phyloP scores from a whole-genome alignment of 1,284 basidiomycete species.

The Fereydounia khargensis region DNA sequence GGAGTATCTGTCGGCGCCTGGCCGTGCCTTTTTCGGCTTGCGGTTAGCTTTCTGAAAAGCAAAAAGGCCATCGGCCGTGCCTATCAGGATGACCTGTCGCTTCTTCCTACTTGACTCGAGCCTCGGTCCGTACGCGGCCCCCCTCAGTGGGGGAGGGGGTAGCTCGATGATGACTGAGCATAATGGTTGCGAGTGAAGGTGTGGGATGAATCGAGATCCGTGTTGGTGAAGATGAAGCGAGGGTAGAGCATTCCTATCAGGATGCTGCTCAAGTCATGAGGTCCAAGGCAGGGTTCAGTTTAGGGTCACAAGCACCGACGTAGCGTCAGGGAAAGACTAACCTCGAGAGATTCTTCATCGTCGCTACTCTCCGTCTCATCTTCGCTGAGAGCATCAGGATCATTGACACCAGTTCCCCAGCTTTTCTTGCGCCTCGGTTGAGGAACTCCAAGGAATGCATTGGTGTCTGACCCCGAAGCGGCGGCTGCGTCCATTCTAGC shows the following conservation, averaged over 20 bases:
- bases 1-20: background rate
- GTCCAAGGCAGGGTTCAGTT: too few relatives aligned
- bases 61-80: slow-evolving; percentile 32
- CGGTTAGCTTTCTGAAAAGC: slow-evolving; percentile 12
- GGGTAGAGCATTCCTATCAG: slow-evolving; percentile 2
- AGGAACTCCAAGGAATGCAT: background rate
- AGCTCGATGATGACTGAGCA: slow-evolving; percentile 29
- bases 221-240: slow-evolving; percentile 28
- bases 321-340: too few relatives aligned
- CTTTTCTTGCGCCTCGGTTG: slow-evolving; percentile 21
- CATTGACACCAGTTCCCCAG: slow-evolving; percentile 32
- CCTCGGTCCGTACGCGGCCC: background rate
- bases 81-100: slow-evolving; percentile 14
- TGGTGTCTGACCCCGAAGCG: background rate
- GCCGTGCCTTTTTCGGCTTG: background rate
- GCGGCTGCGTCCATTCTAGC: slow-evolving; percentile 16
- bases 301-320: too few relatives aligned
- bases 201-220: slow-evolving; percentile 40
- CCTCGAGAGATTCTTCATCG: too few relatives aligned
- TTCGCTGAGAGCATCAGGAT: slow-evolving; percentile 25
- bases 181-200: slow-evolving; percentile 34
- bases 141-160: background rate
- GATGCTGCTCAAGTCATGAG: background rate
- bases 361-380: too few relatives aligned
- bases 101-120: background rate